Percentiles rank a stretch among this genome's conserved stretches.
Evolutionary conservation across 192 early-diverging fungal genomes (phyloP).

Genomic region (Coemansia sp.): DNA sequence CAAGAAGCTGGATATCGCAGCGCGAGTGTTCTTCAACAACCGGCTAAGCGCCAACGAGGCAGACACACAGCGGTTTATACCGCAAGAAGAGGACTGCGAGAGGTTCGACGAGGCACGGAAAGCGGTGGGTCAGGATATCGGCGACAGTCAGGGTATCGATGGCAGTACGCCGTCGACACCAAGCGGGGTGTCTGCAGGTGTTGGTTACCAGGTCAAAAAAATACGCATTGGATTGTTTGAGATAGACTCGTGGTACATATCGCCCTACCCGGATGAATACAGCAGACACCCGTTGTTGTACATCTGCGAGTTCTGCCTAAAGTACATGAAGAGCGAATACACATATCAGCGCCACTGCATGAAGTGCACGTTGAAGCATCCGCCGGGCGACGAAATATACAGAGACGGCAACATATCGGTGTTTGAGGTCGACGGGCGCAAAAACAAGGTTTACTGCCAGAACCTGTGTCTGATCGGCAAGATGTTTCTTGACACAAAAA

Average conservation of each 20-base stretch:
- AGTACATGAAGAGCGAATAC: slow-evolving; percentile 94
- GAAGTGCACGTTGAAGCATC: slow-evolving; percentile 78
- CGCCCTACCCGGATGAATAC: slow-evolving; percentile 98
- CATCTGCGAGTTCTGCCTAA: slow-evolving; percentile 96
- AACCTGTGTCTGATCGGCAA: slow-evolving; percentile 95
- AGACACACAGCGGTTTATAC: slow-evolving; percentile 56
- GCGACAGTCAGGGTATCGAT: slow-evolving; percentile 14
- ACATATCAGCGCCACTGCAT: slow-evolving; percentile 77
- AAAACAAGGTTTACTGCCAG: slow-evolving; percentile 98
- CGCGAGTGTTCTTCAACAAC: slow-evolving; percentile 39
- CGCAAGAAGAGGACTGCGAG: slow-evolving; percentile 54
- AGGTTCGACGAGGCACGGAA: slow-evolving; percentile 58
- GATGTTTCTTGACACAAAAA: slow-evolving; percentile 97
- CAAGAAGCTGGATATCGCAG: slow-evolving; percentile 5
- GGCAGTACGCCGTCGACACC: slow-evolving; percentile 35
- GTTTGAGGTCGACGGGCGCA: slow-evolving; percentile 96
- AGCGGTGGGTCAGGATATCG: slow-evolving; percentile 31
- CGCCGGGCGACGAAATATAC: slow-evolving; percentile 98
- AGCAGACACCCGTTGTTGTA: slow-evolving; percentile 74
- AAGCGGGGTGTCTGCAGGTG: slow-evolving; percentile 10
- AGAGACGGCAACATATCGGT: slow-evolving; percentile 83
- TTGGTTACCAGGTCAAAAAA: slow-evolving; percentile 50
- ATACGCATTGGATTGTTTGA: slow-evolving; percentile 81
- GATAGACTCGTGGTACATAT: slow-evolving; percentile 92
- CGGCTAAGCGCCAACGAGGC: slow-evolving; percentile 58